Base-by-base conservation (phyloP, 1,139 yeast genomes). In the Saccharomyces pastorianus region DNA sequence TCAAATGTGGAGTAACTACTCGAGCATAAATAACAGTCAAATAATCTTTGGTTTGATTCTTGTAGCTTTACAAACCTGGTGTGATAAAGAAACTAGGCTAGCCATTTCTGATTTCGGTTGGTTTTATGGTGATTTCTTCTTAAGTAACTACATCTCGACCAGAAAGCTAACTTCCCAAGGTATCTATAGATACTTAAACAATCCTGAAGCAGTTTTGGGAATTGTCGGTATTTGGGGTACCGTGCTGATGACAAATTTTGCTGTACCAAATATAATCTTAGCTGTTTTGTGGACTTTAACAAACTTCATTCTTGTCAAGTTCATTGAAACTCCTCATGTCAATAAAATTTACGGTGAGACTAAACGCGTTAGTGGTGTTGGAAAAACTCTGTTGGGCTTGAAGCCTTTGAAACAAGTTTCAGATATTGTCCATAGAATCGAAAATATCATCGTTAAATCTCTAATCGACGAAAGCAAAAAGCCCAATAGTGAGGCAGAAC, bases 41-140 rank as follows among this genome's bases (percentile, higher is more conserved):
- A 63, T 77, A 31, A 78, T 79, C 46, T 79, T 88, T 63, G 77
- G 91, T 58, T 64, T 82, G 32, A 81, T 85, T 58, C 72, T 86
- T 49, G 74, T 85, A 23, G 65, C 78, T 9, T 74, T 89, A 47
- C 96, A 88, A 64, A 67, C 79, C 28, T 83, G 91, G 88, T 85
- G 90, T 46, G 83, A 86, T 61, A 66, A 76, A 41, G 86, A 90
- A 17, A 86, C 88, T 47, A 78, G 84, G 60, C 82, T 82, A 54
- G 84, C 88, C 59, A 82, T 88, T 61, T 95, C 95, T 3, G 87
- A 85, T 59, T 87, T 85, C 69, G 95, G 96, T 14, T 88, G 95
- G 95, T 88, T 87, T 65, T 88, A 85, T 67, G 96, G 96, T 56
- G 96, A 88, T 68, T 88, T 88, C 71, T 88, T 88, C 69, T 76